A percentile compares a stretch with the other conserved stretches of the same genome.
These are phyloP conservation scores for Cavenderia fasciculata DNA, from an alignment of 78 protist species.

Conservation along the genomic window DNA sequence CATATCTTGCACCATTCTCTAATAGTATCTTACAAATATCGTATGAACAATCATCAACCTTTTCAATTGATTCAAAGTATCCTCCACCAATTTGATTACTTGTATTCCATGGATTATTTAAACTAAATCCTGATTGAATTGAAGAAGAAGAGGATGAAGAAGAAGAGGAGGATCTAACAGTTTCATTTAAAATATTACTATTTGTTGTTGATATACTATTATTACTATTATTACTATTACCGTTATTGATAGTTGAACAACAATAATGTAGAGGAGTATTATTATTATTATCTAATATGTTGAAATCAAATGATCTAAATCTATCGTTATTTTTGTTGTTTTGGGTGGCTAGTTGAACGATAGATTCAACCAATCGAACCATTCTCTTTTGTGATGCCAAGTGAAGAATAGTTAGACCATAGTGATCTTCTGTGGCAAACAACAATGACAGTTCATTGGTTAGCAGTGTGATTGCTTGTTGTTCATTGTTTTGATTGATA, in stretches of 20 bases:
- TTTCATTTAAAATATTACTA: no score
- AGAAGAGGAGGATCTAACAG: no score
- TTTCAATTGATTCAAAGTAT: no score
- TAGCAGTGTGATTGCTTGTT: background rate
- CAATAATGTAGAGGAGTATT: constrained; percentile 63
- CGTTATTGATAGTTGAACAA: constrained; percentile 29
- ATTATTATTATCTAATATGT: constrained; percentile 23
- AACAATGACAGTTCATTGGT: constrained; percentile 19
- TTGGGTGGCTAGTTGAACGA: no score
- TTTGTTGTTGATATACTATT: no score
- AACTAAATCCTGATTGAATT: no score
- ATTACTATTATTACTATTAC: no score
- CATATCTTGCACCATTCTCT: constrained; percentile 4
- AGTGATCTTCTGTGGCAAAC: constrained; percentile 50
- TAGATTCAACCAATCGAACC: constrained; percentile 3
- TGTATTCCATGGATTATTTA: no score
- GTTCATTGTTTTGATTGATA: background rate
- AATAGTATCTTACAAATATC: background rate
- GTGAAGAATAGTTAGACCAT: constrained; percentile 49
- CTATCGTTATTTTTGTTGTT: background rate
- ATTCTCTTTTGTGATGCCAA: constrained; percentile 28
- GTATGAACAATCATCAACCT: no score
- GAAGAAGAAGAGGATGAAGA: no score
- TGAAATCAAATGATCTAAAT: constrained; percentile 27
- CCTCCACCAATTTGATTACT: no score